Conservation (phyloP, 2,329 filamentous ascomycete genomes). For the Elsinoe ampelina region DNA sequence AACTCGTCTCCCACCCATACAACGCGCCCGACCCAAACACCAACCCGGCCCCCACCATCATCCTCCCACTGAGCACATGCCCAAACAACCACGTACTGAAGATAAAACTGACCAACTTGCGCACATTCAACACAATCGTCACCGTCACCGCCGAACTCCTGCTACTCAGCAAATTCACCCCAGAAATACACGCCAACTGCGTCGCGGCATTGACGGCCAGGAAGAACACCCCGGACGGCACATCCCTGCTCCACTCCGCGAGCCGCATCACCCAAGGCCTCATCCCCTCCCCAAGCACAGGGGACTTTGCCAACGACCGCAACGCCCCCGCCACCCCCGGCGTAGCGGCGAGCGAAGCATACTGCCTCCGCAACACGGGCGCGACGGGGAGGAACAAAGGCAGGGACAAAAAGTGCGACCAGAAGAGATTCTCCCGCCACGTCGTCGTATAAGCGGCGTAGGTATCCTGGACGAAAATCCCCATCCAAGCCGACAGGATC, state of each 20-base stretch:
- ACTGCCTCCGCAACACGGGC: constrained; percentile 56
- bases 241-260: constrained; percentile 18
- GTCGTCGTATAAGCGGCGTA: constrained; percentile 78
- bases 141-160: constrained; percentile 87
- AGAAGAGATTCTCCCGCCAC: constrained; percentile 95
- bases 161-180: constrained; percentile 87
- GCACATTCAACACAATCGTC: constrained; percentile 89
- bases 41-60: constrained; percentile 68
- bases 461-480: constrained; percentile 84
- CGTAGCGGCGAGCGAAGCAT: constrained; percentile 53
- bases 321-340: constrained; percentile 41
- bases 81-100: constrained; percentile 93
- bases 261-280: constrained; percentile 27
- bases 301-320: constrained; percentile 20
- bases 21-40: constrained; percentile 88
- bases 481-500: constrained; percentile 85
- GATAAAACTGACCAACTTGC: constrained; percentile 84
- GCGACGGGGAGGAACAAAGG: constrained; percentile 67
- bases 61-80: constrained; percentile 66
- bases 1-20: constrained; percentile 67
- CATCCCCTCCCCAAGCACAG: constrained; percentile 7
- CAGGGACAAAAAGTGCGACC: constrained; percentile 68
- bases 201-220: constrained; percentile 72
- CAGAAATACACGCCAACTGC: constrained; percentile 89
- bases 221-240: constrained; percentile 61